Conservation (phyloP, 768 basidiomycete species). For the Tulasnella sp. region DNA sequence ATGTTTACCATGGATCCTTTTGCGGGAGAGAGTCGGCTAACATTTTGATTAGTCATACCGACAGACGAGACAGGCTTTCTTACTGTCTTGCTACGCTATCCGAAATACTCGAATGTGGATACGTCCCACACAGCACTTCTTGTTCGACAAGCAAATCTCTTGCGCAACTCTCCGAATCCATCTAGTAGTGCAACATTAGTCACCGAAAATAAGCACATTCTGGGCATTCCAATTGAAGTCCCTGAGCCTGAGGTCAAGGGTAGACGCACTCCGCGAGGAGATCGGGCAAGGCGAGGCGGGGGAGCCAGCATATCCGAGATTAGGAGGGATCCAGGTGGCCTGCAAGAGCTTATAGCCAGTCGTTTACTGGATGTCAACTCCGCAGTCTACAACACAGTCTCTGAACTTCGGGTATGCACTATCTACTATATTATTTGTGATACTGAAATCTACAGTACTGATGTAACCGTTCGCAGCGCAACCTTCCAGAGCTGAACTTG, state of each 20-base stretch:
- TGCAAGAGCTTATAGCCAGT: slow-evolving; percentile 56
- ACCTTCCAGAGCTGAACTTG: slow-evolving; percentile 14
- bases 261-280: slow-evolving; percentile 19
- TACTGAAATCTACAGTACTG: slow-evolving; percentile 9
- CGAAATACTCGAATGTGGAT: slow-evolving; percentile 28
- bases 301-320: slow-evolving; percentile 1
- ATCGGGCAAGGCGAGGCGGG: background rate
- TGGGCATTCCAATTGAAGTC: slow-evolving; percentile 59
- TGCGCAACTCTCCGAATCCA: slow-evolving; percentile 62
- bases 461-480: slow-evolving; percentile 20
- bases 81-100: slow-evolving; percentile 76
- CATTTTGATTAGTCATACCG: slow-evolving; percentile 49
- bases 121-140: slow-evolving; percentile 49
- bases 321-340: slow-evolving; percentile 23
- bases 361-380: slow-evolving; percentile 74
- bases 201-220: slow-evolving; percentile 66
- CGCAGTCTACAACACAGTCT: slow-evolving; percentile 66
- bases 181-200: slow-evolving; percentile 64
- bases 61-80: slow-evolving; percentile 80
- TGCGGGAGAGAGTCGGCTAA: slow-evolving; percentile 16
- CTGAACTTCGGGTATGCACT: slow-evolving; percentile 52
- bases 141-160: slow-evolving; percentile 66
- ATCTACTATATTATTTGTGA: background rate
- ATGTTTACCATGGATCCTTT: slow-evolving; percentile 25
- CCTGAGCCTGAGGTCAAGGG: slow-evolving; percentile 34